These are phyloP conservation scores for Eucalyptus pauciflora DNA, from an alignment of 345 rosid species.

Conservation along the genomic window DNA sequence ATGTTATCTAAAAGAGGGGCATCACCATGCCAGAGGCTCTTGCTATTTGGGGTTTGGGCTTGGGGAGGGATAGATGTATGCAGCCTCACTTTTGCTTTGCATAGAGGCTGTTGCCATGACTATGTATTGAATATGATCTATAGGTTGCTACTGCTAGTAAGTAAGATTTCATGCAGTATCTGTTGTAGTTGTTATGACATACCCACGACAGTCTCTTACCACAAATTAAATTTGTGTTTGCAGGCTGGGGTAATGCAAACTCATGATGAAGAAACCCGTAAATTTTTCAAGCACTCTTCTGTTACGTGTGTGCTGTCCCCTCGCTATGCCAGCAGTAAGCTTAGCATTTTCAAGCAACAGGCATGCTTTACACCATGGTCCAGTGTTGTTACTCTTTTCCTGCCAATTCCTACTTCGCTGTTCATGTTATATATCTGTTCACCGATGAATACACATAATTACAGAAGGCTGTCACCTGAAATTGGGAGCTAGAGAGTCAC, in stretches of 20 bases:
- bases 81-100: neutral
- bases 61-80: neutral
- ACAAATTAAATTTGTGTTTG: neutral
- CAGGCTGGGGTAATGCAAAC: constrained; percentile 70
- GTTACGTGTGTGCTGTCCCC: constrained; percentile 61
- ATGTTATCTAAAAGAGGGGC: neutral
- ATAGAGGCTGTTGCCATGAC: neutral
- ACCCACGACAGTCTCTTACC: neutral
- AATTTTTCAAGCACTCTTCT: constrained; percentile 63
- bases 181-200: neutral
- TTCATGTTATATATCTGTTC: neutral
- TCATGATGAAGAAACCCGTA: constrained; percentile 67
- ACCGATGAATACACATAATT: neutral
- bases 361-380: constrained; percentile 32
- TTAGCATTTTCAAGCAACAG: constrained; percentile 80
- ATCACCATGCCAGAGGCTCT: neutral
- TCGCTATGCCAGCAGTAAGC: constrained; percentile 76
- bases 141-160: neutral
- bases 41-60: neutral
- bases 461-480: neutral
- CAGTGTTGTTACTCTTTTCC: neutral
- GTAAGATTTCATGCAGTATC: neutral
- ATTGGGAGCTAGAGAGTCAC: neutral
- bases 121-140: neutral
- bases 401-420: neutral